Evolutionary conservation across 352 stramenopile species (phyloP).

Genomic region (Phytophthora pini): DNA sequence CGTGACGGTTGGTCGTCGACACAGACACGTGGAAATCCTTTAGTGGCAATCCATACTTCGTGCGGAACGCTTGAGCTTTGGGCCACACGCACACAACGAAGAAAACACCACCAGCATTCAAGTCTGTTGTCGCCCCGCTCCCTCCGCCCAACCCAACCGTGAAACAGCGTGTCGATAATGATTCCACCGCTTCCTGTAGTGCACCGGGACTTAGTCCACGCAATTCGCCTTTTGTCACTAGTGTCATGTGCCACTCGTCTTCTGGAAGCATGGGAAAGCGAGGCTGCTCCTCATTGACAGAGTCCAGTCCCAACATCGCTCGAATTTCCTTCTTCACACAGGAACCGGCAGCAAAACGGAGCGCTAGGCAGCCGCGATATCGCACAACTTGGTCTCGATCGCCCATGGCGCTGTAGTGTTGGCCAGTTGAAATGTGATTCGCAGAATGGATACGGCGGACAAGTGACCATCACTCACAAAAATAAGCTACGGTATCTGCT

Average conservation of each 20-base stretch:
- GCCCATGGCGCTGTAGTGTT: slow-evolving; percentile 8
- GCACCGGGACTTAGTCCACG: slow-evolving; percentile 25
- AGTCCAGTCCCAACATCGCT: slow-evolving; percentile 16
- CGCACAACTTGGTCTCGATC: slow-evolving; percentile 21
- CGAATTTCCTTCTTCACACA: slow-evolving; percentile 25
- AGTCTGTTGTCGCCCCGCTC: slow-evolving; percentile 8
- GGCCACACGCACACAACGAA: slow-evolving; percentile 75
- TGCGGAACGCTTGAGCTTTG: slow-evolving; percentile 51
- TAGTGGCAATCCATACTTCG: slow-evolving; percentile 42
- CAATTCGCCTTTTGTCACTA: slow-evolving; percentile 65
- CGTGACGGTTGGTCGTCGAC: slow-evolving; percentile 50
- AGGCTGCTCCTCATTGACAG: neutral
- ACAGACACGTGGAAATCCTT: slow-evolving; percentile 68
- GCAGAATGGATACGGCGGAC: neutral
- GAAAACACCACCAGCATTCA: slow-evolving; percentile 33
- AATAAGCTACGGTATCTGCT: slow-evolving; percentile 1
- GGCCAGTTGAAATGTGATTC: too few relatives aligned
- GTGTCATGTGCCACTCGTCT: slow-evolving; percentile 62
- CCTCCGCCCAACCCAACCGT: slow-evolving; percentile 48
- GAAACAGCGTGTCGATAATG: slow-evolving; percentile 44
- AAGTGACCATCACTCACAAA: slow-evolving; percentile 27
- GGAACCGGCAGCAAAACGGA: slow-evolving; percentile 33
- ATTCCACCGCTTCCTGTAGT: slow-evolving; percentile 37
- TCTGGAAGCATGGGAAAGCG: slow-evolving; percentile 22
- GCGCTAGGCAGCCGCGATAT: slow-evolving; percentile 51